Conservation (phyloP, 495 filamentous ascomycete species). For the Neurospora sp. region DNA sequence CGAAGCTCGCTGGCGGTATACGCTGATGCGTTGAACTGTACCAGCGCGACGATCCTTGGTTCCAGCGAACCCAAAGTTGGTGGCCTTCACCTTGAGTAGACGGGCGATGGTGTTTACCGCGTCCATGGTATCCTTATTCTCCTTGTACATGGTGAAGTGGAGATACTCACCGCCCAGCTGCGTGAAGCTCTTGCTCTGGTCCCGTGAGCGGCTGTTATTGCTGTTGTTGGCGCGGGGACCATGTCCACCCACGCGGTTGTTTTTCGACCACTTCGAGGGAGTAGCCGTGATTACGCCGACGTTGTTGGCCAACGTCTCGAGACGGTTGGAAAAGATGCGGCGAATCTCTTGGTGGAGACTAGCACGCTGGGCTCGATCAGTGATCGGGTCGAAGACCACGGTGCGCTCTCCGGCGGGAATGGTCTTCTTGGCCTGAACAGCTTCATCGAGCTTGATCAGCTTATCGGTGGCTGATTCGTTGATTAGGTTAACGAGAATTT, state of each 20-base stretch:
- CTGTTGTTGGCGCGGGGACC: constrained; percentile 8
- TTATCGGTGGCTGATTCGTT: constrained; percentile 20
- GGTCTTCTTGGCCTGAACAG: constrained; percentile 17
- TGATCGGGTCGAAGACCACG: constrained; percentile 23
- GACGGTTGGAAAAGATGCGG: constrained; percentile 27
- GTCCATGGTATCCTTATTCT: constrained; percentile 98
- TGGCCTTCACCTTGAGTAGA: constrained; percentile 54
- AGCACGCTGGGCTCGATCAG: constrained; percentile 28
- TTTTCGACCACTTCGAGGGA: constrained; percentile 13
- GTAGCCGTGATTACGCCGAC: constrained; percentile 27
- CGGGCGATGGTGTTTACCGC: constrained; percentile 62
- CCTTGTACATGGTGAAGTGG: constrained; percentile 93
- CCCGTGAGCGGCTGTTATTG: constrained; percentile 15
- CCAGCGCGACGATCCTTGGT: constrained; percentile 90
- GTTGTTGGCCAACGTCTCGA: constrained; percentile 20
- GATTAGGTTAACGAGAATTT: constrained; percentile 11
- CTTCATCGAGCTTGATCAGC: constrained; percentile 23
- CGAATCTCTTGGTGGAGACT: constrained; percentile 36
- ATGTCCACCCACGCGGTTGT: constrained; percentile 23
- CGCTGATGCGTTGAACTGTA: constrained; percentile 76
- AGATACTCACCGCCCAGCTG: constrained; percentile 64
- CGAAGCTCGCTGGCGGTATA: constrained; percentile 52
- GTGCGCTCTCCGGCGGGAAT: constrained; percentile 9
- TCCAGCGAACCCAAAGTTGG: constrained; percentile 73
- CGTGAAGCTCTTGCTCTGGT: constrained; percentile 11